phyloP scores from a whole-genome alignment of 768 basidiomycete species.

The Omphalotus guepiniiformis region DNA sequence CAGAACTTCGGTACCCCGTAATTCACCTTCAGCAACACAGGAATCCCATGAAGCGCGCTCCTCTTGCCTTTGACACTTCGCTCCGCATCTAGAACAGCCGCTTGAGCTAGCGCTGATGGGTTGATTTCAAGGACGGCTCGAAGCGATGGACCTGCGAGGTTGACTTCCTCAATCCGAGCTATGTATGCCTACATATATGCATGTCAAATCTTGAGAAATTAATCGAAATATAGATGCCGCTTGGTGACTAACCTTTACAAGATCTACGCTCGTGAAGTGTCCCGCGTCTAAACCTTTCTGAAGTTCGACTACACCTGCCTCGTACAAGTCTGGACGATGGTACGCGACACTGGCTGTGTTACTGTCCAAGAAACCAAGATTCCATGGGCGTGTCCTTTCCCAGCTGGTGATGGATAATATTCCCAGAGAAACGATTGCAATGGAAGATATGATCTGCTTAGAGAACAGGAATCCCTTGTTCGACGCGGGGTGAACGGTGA shows the following conservation, averaged over 20 bases:
- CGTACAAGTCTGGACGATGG: slow-evolving; percentile 42
- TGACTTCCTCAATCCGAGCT: slow-evolving; percentile 40
- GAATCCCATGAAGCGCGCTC: slow-evolving; percentile 34
- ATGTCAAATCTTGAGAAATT: background rate
- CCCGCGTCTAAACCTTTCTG: slow-evolving; percentile 32
- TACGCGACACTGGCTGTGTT: no score
- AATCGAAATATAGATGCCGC: background rate
- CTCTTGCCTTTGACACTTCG: slow-evolving; percentile 23
- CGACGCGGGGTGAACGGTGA: no score
- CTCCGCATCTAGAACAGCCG: slow-evolving; percentile 29
- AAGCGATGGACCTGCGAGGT: slow-evolving; percentile 29
- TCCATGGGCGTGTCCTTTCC: no score
- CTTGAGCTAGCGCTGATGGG: slow-evolving; percentile 31
- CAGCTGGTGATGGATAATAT: no score
- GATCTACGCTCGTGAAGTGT: slow-evolving; percentile 36
- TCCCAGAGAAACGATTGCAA: no score
- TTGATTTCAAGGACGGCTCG: slow-evolving; percentile 39
- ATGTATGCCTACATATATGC: slow-evolving; percentile 34
- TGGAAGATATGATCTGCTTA: no score
- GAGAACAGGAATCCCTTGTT: no score
- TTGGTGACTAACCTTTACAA: slow-evolving; percentile 31
- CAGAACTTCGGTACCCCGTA: background rate
- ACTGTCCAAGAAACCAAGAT: no score
- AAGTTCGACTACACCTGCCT: slow-evolving; percentile 34
- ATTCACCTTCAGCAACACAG: slow-evolving; percentile 28